Base-by-base conservation (phyloP, 768 basidiomycete genomes). In the Hemileccinum rubropunctum region DNA sequence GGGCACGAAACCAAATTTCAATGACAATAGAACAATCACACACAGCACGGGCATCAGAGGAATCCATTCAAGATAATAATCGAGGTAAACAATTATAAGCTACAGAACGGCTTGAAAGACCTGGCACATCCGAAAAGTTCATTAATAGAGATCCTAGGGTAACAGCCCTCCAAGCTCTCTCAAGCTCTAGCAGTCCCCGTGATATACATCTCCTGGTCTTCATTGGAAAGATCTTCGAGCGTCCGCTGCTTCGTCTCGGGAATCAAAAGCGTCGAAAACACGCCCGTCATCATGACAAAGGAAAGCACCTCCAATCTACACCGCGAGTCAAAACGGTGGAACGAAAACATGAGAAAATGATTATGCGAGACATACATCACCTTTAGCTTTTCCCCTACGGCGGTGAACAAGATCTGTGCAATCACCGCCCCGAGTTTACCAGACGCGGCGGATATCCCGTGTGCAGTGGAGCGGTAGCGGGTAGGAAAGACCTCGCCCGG, bases 401-500 rank as follows among this genome's bases (percentile, higher is more conserved):
- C 78, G 1, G 33, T 77, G 67, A 91, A 86, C 21, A 79, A 87
- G 42, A 91, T 81, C 63, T 90, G 86, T 3, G 89, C 80, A 21
- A 88, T 75, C 70, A 91, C 83, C 2, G 88, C 88, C 45, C 88
- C 88, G 0, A 73, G 67, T 58, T 89, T 90, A 17, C 88, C 88
- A 26, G 68, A 72, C 1, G 86, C 88, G 10, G 89, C 88, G 3
- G 80, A 82, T 21, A 90, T 71, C 14, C 88, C 87, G 63, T 89
- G 84, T 4, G 86, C 87, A 30, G 78, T 78, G n/a, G 82, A 82
- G 36, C 83, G 78, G 69, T 81, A 88, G 21, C 81, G 73, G 2
- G 89, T 90, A 0, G 88, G 88, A 70, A 88, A 89, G 2, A 84
- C 81, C 67, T 88, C 86, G 2, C 83, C 84, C 1, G 88, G 84